Evolutionary conservation across 2,329 filamentous ascomycete species (phyloP).

Genomic region (Pyrenochaeta sp.): DNA sequence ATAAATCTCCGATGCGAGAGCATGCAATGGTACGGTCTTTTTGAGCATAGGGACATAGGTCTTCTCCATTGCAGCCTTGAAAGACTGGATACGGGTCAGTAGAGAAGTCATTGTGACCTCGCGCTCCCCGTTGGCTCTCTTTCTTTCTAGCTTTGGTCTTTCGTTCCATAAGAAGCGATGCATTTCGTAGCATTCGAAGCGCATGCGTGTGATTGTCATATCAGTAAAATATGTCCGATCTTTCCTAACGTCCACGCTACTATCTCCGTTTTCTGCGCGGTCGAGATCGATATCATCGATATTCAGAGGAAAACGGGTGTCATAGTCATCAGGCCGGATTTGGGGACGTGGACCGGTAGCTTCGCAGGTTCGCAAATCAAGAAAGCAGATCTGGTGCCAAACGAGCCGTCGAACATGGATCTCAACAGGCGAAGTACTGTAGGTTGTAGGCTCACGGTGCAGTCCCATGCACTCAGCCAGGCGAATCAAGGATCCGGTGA

Average conservation of each 20-base stretch:
- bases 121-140: slow-evolving; percentile 27
- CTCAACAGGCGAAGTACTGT: slow-evolving; percentile 72
- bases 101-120: slow-evolving; percentile 63
- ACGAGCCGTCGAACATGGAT: slow-evolving; percentile 75
- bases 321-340: slow-evolving; percentile 78
- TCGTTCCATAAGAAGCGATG: slow-evolving; percentile 76
- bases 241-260: slow-evolving; percentile 51
- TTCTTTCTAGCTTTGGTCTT: slow-evolving; percentile 68
- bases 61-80: slow-evolving; percentile 69
- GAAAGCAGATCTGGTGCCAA: slow-evolving; percentile 81
- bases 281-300: slow-evolving; percentile 72
- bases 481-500: slow-evolving; percentile 75
- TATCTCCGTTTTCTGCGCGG: slow-evolving; percentile 31
- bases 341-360: slow-evolving; percentile 75
- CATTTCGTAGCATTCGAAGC: slow-evolving; percentile 78
- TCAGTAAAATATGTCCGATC: slow-evolving; percentile 70
- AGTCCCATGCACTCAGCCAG: slow-evolving; percentile 81
- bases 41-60: slow-evolving; percentile 72
- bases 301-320: slow-evolving; percentile 76
- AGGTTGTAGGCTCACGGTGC: slow-evolving; percentile 74
- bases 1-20: slow-evolving; percentile 70
- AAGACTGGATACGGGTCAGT: slow-evolving; percentile 73
- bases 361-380: slow-evolving; percentile 79
- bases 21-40: slow-evolving; percentile 69
- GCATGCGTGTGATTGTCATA: slow-evolving; percentile 71